Evolutionary conservation across 1,139 yeast species (phyloP).

Genomic region (Saccharomycopsis hybrid): DNA sequence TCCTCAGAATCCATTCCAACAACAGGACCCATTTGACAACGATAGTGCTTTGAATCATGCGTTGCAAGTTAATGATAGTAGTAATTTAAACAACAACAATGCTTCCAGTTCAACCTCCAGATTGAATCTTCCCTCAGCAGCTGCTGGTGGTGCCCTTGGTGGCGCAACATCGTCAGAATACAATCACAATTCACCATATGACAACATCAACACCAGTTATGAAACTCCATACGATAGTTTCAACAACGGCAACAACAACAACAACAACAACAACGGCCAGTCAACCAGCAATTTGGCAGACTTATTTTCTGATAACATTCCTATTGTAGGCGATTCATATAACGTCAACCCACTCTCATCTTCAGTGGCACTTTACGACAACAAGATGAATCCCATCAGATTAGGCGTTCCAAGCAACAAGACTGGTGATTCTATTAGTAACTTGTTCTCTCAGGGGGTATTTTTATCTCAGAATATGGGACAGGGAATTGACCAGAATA

Average conservation of each 20-base stretch:
- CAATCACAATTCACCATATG: background rate
- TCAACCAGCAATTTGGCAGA: background rate
- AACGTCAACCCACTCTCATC: constrained; percentile 10
- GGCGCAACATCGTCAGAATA: too few species aligned
- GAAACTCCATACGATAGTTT: background rate
- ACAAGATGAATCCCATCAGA: constrained; percentile 17
- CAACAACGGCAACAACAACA: background rate
- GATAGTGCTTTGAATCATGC: background rate
- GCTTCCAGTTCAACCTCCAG: background rate
- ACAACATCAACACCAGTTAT: background rate
- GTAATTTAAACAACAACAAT: background rate
- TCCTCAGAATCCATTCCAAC: background rate
- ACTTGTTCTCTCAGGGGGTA: constrained; percentile 18
- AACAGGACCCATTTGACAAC: background rate
- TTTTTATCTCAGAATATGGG: constrained; percentile 17
- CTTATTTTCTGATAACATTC: constrained; percentile 1
- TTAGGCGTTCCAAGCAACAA: background rate
- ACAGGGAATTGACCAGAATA: constrained; percentile 8
- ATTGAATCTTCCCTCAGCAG: background rate
- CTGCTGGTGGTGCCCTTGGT: background rate
- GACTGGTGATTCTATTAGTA: constrained; percentile 4
- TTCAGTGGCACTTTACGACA: constrained; percentile 13
- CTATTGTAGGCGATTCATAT: constrained; percentile 18
- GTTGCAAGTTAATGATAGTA: background rate
- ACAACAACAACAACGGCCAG: background rate